Evolutionary conservation across 352 stramenopile genomes (phyloP).

Genomic region (Blastocystis sp.): DNA sequence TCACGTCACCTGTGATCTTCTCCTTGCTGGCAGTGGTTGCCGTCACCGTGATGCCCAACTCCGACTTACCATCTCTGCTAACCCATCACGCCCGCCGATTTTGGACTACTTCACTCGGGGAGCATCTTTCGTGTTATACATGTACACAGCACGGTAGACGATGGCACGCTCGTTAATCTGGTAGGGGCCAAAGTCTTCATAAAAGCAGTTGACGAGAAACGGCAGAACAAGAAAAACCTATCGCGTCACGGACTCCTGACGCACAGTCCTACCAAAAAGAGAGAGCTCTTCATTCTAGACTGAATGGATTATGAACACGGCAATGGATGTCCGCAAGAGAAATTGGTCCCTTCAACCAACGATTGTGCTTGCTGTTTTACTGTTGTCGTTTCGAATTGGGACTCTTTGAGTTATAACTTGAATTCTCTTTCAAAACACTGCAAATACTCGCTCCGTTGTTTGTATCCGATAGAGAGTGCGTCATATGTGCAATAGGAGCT

Average conservation of each 20-base stretch:
- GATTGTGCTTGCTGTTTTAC: no score
- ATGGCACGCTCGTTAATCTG: constrained; percentile 32
- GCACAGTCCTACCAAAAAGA: constrained; percentile 9
- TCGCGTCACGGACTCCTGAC: not conserved
- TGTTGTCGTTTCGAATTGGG: no score
- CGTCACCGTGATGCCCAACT: not conserved
- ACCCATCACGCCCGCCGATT: not conserved
- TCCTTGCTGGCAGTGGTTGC: not conserved
- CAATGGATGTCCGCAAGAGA: not conserved
- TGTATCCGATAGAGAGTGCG: no score
- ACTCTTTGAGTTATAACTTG: no score
- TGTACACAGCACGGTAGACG: constrained; percentile 66
- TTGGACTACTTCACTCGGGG: not conserved
- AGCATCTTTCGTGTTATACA: constrained; percentile 23
- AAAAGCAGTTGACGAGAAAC: constrained; percentile 23
- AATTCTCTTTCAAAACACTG: no score
- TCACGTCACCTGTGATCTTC: constrained; percentile 18
- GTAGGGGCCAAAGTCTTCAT: constrained; percentile 25
- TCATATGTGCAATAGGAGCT: no score
- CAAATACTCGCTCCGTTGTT: no score
- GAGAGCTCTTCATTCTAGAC: constrained; percentile 7
- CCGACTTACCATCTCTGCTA: constrained; percentile 17
- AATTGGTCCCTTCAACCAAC: not conserved
- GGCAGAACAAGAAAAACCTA: constrained; percentile 42
- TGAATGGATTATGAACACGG: not conserved